Conservation (phyloP, 139 green algal genomes). For the Protoeuglena noctilucae region DNA sequence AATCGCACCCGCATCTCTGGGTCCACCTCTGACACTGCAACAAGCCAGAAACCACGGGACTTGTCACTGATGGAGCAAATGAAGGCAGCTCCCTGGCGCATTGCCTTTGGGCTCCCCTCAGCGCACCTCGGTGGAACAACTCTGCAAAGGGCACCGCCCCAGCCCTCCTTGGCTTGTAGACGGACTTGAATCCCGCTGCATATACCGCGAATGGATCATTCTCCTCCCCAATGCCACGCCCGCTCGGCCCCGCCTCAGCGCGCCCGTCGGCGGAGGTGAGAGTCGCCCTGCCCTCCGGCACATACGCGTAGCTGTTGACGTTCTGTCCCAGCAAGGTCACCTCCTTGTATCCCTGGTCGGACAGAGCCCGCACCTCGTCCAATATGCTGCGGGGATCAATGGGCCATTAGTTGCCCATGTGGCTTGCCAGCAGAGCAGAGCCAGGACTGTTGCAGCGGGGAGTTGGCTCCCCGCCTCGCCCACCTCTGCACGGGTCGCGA, state of each 20-base stretch:
- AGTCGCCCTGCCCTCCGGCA: constrained; percentile 4
- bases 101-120: no score
- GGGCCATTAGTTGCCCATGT: no score
- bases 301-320: constrained; percentile 75
- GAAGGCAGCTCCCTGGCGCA: no score
- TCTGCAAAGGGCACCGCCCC: constrained; percentile 52
- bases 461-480: constrained; percentile 18
- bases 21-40: constrained; percentile 42
- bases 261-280: background rate
- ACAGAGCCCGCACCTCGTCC: constrained; percentile 25
- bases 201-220: constrained; percentile 11
- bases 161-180: constrained; percentile 54
- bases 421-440: no score
- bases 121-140: constrained; percentile 54
- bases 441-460: no score
- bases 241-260: background rate
- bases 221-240: background rate
- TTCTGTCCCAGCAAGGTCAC: constrained; percentile 79
- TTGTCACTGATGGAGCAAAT: no score
- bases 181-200: constrained; percentile 44
- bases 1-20: constrained; percentile 79
- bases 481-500: constrained; percentile 42
- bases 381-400: no score
- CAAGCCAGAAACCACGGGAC: no score
- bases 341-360: constrained; percentile 47